Percentiles rank a stretch among this genome's conserved stretches.
Conservation (phyloP, 495 filamentous ascomycete species). For the Hypoxylon crocopeplum region DNA sequence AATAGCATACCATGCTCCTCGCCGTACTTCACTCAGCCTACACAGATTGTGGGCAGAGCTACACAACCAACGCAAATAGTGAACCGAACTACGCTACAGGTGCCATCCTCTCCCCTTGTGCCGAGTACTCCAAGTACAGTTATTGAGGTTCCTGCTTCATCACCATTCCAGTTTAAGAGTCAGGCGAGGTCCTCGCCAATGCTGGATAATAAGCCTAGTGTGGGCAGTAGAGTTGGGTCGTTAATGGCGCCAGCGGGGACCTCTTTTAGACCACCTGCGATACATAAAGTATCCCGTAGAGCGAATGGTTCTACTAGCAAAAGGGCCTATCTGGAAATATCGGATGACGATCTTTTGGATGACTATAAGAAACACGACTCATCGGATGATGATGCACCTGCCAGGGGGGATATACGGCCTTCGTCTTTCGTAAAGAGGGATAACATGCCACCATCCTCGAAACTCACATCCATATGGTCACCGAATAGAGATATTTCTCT, state of each 20-base stretch:
- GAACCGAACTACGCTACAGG: slow-evolving; percentile 25
- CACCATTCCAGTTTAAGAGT: slow-evolving; percentile 60
- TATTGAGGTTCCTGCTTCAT: slow-evolving; percentile 86
- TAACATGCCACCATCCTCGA: slow-evolving; percentile 4
- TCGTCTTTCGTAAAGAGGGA: slow-evolving; percentile 61
- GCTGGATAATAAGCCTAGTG: slow-evolving; percentile 22
- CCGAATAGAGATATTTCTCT: slow-evolving; percentile 29
- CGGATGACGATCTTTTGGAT: slow-evolving; percentile 51
- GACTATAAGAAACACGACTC: slow-evolving; percentile 50
- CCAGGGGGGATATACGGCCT: slow-evolving; percentile 72
- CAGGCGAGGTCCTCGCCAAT: slow-evolving; percentile 23
- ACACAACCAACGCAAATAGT: slow-evolving; percentile 49
- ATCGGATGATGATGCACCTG: slow-evolving; percentile 52
- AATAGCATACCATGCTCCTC: slow-evolving; percentile 43
- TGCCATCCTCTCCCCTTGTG: slow-evolving; percentile 42
- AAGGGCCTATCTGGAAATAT: slow-evolving; percentile 47
- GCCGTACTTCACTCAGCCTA: slow-evolving; percentile 54
- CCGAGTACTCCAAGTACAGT: slow-evolving; percentile 51
- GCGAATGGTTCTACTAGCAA: slow-evolving; percentile 29
- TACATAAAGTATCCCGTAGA: slow-evolving; percentile 12
- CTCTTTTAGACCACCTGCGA: slow-evolving; percentile 64
- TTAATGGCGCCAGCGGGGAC: slow-evolving; percentile 83
- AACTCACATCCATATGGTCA: slow-evolving; percentile 10
- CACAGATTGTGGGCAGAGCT: slow-evolving; percentile 36
- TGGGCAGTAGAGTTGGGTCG: slow-evolving; percentile 55